phyloP scores from a whole-genome alignment of 352 stramenopile species.

The Phytophthora chlamydospora region DNA sequence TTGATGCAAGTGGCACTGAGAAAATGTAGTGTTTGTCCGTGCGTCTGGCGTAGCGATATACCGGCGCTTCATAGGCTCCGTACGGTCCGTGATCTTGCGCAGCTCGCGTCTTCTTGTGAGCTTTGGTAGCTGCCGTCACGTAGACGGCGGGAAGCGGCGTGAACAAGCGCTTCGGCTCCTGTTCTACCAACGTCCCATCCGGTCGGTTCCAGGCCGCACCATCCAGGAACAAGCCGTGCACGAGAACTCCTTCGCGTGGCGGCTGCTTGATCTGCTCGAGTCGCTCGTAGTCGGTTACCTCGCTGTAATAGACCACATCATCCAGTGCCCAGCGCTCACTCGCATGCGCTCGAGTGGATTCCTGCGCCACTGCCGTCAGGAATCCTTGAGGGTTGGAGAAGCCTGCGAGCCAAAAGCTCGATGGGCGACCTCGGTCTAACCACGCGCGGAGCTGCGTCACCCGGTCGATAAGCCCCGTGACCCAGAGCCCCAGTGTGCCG shows the following conservation, averaged over 20 bases:
- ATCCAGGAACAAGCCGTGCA: conserved; percentile 77
- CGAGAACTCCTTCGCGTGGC: conserved; percentile 72
- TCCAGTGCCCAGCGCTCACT: conserved; percentile 82
- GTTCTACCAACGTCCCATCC: conserved; percentile 77
- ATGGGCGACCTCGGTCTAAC: conserved; percentile 64
- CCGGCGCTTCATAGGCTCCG: conserved; percentile 75
- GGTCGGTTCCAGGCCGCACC: conserved; percentile 75
- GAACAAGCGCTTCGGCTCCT: conserved; percentile 81
- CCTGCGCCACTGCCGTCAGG: conserved; percentile 79
- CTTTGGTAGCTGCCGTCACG: conserved; percentile 77
- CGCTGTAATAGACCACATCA: conserved; percentile 80
- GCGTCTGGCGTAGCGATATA: conserved; percentile 79
- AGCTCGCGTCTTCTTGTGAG: conserved; percentile 74
- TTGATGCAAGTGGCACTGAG: conserved; percentile 70
- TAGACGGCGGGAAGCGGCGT: conserved; percentile 76
- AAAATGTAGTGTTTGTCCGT: conserved; percentile 85
- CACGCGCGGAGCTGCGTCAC: conserved; percentile 64
- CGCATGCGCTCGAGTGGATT: conserved; percentile 69
- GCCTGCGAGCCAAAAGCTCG: conserved; percentile 78
- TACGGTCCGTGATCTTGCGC: conserved; percentile 76
- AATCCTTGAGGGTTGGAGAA: conserved; percentile 83
- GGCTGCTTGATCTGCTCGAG: conserved; percentile 80
- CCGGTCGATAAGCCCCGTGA: conserved; percentile 66
- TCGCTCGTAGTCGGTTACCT: conserved; percentile 83
- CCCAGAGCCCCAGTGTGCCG: conserved; percentile 69